Percentiles rank a stretch among this genome's conserved stretches.
phyloP scores from a whole-genome alignment of 495 filamentous ascomycete genomes.

The Neurospora tetraspora region DNA sequence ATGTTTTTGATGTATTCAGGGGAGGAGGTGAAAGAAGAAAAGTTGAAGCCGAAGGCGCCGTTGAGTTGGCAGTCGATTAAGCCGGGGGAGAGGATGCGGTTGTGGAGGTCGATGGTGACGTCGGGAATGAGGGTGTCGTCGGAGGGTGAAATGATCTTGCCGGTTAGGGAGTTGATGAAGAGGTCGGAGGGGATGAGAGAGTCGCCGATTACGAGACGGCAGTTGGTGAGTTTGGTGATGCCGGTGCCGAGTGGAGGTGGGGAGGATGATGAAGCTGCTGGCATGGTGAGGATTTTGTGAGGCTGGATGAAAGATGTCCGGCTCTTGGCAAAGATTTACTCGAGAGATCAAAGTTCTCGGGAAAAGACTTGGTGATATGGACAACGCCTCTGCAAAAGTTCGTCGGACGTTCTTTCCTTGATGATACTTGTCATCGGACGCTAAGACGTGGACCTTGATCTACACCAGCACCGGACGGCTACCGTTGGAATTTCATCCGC shows the following conservation, averaged over 20 bases:
- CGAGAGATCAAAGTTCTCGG: background rate
- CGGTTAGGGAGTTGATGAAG: conserved; percentile 66
- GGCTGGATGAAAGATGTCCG: background rate
- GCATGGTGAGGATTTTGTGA: background rate
- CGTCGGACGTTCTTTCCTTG: background rate
- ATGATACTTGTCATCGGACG: background rate
- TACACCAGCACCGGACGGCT: background rate
- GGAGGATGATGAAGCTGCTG: background rate
- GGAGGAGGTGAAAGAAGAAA: conserved; percentile 59
- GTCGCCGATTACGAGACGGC: conserved; percentile 54
- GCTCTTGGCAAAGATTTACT: background rate
- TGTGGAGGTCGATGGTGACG: conserved; percentile 57
- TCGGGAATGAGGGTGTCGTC: conserved; percentile 55
- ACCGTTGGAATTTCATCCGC: background rate
- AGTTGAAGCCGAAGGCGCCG: conserved; percentile 79
- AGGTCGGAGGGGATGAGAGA: conserved; percentile 60
- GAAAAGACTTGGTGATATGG: background rate
- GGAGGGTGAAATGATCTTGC: conserved; percentile 67
- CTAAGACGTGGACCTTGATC: background rate
- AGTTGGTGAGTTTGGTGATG: conserved; percentile 79
- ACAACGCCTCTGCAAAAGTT: background rate
- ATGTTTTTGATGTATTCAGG: conserved; percentile 58
- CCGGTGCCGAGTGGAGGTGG: conserved; percentile 19
- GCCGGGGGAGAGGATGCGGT: conserved; percentile 69
- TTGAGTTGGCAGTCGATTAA: conserved; percentile 84